Conservation (phyloP, 371 early-diverging fungal species). For the Mortierella sp. region DNA sequence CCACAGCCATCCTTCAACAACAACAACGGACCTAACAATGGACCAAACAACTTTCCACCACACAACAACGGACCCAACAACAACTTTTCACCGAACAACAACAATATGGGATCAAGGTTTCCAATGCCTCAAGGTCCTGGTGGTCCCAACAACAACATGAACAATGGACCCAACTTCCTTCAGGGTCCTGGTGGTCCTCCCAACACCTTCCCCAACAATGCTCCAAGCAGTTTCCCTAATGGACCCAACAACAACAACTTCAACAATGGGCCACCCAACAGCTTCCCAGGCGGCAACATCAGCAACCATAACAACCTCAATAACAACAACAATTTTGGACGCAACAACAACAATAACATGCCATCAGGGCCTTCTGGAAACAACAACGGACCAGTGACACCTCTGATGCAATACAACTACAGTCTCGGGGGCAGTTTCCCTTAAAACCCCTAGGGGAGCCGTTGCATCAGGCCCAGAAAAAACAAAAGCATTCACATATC, state of each 20-base stretch:
- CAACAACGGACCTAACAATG: slow-evolving; percentile 16
- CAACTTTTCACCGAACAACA: slow-evolving; percentile 17
- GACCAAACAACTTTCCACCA: slow-evolving; percentile 2
- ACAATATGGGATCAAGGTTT: slow-evolving; percentile 17
- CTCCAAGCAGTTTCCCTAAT: slow-evolving; percentile 3
- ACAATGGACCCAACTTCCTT: neutral
- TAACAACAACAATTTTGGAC: slow-evolving; percentile 13
- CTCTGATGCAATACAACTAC: slow-evolving; percentile 51
- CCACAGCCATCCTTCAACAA: slow-evolving; percentile 33
- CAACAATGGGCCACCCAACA: slow-evolving; percentile 8
- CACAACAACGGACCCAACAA: slow-evolving; percentile 22
- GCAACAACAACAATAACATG: neutral
- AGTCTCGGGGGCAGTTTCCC: slow-evolving; percentile 44
- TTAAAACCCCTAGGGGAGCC: slow-evolving; percentile 9
- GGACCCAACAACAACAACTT: slow-evolving; percentile 3
- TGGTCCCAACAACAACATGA: slow-evolving; percentile 13
- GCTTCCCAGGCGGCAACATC: neutral
- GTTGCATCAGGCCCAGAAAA: neutral
- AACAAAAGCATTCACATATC: neutral
- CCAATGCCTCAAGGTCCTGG: slow-evolving; percentile 9
- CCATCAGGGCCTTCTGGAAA: neutral
- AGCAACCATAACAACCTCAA: slow-evolving; percentile 12
- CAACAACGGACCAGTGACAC: slow-evolving; percentile 34
- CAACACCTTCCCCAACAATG: slow-evolving; percentile 10
- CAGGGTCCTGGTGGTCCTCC: neutral